phyloP scores from a whole-genome alignment of 2,329 filamentous ascomycete species.

The Aureobasidium subglaciale region DNA sequence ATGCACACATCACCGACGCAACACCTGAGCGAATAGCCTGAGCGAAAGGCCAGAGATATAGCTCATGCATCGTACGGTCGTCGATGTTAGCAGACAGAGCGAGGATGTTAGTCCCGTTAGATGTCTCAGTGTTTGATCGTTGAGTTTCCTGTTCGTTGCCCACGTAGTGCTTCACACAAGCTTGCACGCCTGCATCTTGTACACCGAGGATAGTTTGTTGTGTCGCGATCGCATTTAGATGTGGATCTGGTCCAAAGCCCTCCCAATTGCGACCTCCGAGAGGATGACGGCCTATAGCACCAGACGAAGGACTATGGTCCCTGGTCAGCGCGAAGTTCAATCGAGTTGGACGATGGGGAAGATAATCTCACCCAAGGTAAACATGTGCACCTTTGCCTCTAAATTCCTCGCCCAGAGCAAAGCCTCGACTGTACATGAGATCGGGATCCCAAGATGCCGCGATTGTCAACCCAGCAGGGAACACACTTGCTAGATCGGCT shows the following conservation, averaged over 20 bases:
- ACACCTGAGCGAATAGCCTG: constrained; percentile 50
- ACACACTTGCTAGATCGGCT: constrained; percentile 25
- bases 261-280: constrained; percentile 40
- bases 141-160: constrained; percentile 52
- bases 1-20: constrained; percentile 53
- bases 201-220: constrained; percentile 34
- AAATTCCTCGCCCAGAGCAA: constrained; percentile 27
- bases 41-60: constrained; percentile 60
- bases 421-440: constrained; percentile 38
- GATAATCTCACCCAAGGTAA: constrained; percentile 30
- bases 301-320: constrained; percentile 19
- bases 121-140: constrained; percentile 20
- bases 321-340: constrained; percentile 24
- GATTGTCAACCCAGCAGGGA: constrained; percentile 27
- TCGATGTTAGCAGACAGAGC: constrained; percentile 57
- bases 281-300: constrained; percentile 38
- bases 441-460: constrained; percentile 31
- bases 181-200: constrained; percentile 36
- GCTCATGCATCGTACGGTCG: constrained; percentile 44
- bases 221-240: constrained; percentile 37
- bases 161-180: constrained; percentile 49
- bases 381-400: constrained; percentile 33
- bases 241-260: constrained; percentile 33
- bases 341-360: constrained; percentile 21
- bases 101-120: constrained; percentile 36